phyloP scores from a whole-genome alignment of 1,284 basidiomycete genomes.

The Ganoderma multipileum region DNA sequence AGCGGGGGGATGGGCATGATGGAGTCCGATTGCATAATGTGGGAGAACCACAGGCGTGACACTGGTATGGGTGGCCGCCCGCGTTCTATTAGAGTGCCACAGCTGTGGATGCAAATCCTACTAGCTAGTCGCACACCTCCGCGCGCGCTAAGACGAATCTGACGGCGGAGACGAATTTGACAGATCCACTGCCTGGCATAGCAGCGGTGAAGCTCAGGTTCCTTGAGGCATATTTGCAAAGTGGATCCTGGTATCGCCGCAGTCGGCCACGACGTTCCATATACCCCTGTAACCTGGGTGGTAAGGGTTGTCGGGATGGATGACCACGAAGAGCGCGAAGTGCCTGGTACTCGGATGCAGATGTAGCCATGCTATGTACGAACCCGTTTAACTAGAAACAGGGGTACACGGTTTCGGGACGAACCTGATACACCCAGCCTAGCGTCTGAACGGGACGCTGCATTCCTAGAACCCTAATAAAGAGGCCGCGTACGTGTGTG shows the following conservation, averaged over 20 bases:
- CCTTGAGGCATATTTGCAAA: neutral
- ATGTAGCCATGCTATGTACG: neutral
- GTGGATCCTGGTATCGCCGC: neutral
- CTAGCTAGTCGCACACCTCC: neutral
- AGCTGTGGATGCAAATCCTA: constrained; percentile 5
- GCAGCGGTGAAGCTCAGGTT: neutral
- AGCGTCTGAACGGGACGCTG: neutral
- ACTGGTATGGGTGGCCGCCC: neutral
- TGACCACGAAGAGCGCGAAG: neutral
- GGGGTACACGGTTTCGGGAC: neutral
- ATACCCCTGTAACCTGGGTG: constrained; percentile 4
- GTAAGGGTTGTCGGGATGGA: neutral
- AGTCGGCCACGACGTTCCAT: neutral
- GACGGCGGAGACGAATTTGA: constrained; percentile 5
- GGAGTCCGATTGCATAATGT: neutral
- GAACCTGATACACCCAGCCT: neutral
- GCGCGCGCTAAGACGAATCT: neutral
- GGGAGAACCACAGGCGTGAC: neutral
- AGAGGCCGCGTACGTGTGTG: neutral
- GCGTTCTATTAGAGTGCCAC: neutral
- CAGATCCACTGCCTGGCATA: neutral
- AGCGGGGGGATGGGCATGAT: neutral
- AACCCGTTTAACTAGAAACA: neutral
- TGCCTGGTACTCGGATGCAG: neutral
- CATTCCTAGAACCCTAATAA: neutral